A percentile compares a stretch with the other conserved stretches of the same genome.
Conservation (phyloP, 768 basidiomycete genomes). For the Russula brevipes region DNA sequence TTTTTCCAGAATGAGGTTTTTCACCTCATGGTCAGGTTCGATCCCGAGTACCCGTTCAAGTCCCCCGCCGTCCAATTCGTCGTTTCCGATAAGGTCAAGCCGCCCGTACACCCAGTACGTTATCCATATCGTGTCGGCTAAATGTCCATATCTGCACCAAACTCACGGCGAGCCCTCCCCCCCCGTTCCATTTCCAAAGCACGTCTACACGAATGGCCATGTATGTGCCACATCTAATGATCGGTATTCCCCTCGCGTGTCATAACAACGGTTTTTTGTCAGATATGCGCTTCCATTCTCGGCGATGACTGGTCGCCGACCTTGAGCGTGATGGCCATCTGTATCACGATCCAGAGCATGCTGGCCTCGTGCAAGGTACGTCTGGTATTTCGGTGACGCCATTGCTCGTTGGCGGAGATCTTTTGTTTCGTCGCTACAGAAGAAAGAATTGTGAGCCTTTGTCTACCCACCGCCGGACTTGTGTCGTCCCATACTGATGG, state of each 20-base stretch:
- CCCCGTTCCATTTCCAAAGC: conserved; percentile 38
- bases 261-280: neutral
- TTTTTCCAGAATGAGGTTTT: conserved; percentile 63
- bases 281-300: conserved; percentile 89
- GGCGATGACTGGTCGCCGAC: conserved; percentile 89
- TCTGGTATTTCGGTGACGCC: conserved; percentile 5
- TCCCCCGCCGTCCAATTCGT: conserved; percentile 86
- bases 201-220: conserved; percentile 86
- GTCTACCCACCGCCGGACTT: neutral
- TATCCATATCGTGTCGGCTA: neutral
- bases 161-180: conserved; percentile 16
- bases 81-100: conserved; percentile 52
- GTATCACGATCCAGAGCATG: conserved; percentile 88
- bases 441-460: conserved; percentile 59
- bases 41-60: conserved; percentile 76
- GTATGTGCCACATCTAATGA: conserved; percentile 37
- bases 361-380: conserved; percentile 84
- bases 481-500: conserved; percentile 3
- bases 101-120: conserved; percentile 79
- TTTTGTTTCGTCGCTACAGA: conserved; percentile 31
- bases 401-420: neutral
- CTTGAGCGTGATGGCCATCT: conserved; percentile 75
- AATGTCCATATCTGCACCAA: neutral
- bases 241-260: conserved; percentile 15
- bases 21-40: conserved; percentile 78